Conservation (phyloP, 129 eudicot species). For the Erigeron canadensis region DNA sequence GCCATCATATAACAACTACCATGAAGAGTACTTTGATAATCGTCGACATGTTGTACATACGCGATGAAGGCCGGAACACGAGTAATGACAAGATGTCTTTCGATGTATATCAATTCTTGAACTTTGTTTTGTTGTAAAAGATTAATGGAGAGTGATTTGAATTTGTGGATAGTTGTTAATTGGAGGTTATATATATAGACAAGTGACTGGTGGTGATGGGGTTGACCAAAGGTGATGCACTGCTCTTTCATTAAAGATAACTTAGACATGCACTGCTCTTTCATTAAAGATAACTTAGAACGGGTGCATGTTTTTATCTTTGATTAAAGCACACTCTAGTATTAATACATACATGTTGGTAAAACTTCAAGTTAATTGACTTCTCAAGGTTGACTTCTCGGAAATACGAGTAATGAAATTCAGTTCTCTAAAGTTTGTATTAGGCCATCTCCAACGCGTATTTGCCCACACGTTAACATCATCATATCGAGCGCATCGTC, state of each 20-base stretch:
- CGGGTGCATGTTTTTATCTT: constrained; percentile 18
- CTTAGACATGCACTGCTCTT: constrained; percentile 16
- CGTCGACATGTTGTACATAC: constrained; percentile 22
- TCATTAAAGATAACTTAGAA: constrained; percentile 14
- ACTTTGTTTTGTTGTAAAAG: not conserved
- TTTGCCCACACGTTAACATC: too few species aligned
- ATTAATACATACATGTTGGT: not conserved
- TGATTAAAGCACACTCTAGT: constrained; percentile 21
- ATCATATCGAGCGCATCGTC: too few species aligned
- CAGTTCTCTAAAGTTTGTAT: too few species aligned
- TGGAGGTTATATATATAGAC: not conserved
- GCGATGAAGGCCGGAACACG: not conserved
- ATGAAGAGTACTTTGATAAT: constrained; percentile 34
- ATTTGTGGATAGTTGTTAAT: not conserved
- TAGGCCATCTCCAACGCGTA: too few species aligned
- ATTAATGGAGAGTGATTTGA: not conserved
- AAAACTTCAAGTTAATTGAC: too few species aligned
- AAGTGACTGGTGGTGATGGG: constrained; percentile 9
- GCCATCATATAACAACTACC: constrained; percentile 37
- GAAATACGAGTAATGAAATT: too few species aligned
- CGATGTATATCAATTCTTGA: not conserved
- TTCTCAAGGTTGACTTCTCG: too few species aligned
- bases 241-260: not conserved
- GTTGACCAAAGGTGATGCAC: constrained; percentile 12
- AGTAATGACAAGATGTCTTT: not conserved